Conservation (phyloP, 2,329 filamentous ascomycete genomes). For the Trichophyton benhamiae region DNA sequence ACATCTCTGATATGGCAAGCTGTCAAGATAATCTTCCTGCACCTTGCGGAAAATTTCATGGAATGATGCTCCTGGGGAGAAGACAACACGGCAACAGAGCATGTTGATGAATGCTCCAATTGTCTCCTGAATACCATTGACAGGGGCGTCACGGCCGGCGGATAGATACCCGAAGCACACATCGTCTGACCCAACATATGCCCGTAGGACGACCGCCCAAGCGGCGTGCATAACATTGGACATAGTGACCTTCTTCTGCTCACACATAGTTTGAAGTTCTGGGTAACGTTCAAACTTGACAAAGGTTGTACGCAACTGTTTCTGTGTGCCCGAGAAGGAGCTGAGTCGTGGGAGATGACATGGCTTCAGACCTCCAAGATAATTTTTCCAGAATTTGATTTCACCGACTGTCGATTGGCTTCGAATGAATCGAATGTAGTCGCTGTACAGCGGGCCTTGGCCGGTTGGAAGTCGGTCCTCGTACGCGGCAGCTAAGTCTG, state of each 20-base stretch:
- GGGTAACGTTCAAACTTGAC: constrained; percentile 8
- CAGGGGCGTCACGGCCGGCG: constrained; percentile 26
- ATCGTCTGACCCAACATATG: constrained; percentile 14
- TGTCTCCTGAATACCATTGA: constrained; percentile 28
- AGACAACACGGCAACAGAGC: constrained; percentile 17
- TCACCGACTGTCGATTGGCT: constrained; percentile 7
- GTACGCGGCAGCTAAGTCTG: constrained; percentile 30
- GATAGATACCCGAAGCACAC: constrained; percentile 23
- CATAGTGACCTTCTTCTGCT: constrained; percentile 14
- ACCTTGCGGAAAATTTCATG: constrained; percentile 9
- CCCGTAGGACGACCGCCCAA: constrained; percentile 18
- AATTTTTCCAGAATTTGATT: constrained; percentile 19
- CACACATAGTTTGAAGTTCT: constrained; percentile 11
- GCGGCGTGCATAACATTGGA: constrained; percentile 18
- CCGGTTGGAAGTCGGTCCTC: constrained; percentile 9
- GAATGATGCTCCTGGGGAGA: constrained; percentile 6
- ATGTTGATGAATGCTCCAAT: constrained; percentile 36
- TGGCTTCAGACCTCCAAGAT: constrained; percentile 18
- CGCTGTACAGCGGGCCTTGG: constrained; percentile 11
- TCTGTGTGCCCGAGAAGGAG: neutral
- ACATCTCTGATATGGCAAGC: constrained; percentile 12
- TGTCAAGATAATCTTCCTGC: constrained; percentile 12
- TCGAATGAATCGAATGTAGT: constrained; percentile 13
- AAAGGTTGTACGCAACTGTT: constrained; percentile 4
- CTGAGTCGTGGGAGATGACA: constrained; percentile 13